Evolutionary conservation across 2,329 filamentous ascomycete species (phyloP).

Genomic region (Paramyrothecium sp.): DNA sequence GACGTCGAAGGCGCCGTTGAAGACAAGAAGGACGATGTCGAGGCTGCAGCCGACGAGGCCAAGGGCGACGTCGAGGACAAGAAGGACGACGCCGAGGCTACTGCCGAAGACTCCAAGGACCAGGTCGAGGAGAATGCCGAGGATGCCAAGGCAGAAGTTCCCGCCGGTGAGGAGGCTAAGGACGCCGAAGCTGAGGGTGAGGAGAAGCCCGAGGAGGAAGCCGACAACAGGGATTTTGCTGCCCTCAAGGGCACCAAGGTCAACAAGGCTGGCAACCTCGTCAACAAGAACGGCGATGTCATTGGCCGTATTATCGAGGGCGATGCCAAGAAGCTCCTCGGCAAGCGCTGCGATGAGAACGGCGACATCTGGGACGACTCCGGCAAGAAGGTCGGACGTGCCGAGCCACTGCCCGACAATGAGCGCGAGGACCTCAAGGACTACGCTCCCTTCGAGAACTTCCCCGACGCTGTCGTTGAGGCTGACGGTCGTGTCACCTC

Average conservation of each 20-base stretch:
- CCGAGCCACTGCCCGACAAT: constrained; percentile 55
- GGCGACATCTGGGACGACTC: constrained; percentile 71
- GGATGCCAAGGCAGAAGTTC: constrained; percentile 10
- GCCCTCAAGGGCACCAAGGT: constrained; percentile 53
- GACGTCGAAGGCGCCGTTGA: constrained; percentile 15
- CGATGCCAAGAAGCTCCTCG: constrained; percentile 60
- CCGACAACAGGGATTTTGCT: constrained; percentile 36
- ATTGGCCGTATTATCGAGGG: constrained; percentile 65
- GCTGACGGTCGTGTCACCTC: constrained; percentile 51
- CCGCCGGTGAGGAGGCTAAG: constrained; percentile 4
- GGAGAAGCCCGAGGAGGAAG: constrained; percentile 6
- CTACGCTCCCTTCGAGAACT: constrained; percentile 56
- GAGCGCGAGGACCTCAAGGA: constrained; percentile 49
- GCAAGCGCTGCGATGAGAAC: constrained; percentile 62
- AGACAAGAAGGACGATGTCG: constrained; percentile 7
- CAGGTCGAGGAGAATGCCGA: neutral
- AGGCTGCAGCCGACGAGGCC: constrained; percentile 1
- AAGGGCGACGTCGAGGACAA: constrained; percentile 8
- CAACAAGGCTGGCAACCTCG: constrained; percentile 59
- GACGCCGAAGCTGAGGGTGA: constrained; percentile 8
- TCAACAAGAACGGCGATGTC: constrained; percentile 50
- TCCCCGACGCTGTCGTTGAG: constrained; percentile 53
- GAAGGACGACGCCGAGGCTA: constrained; percentile 28
- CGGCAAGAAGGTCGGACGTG: constrained; percentile 66
- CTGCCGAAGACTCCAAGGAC: constrained; percentile 31